Conservation (phyloP, 208 protist genomes). For the Trypanosoma theileri region DNA sequence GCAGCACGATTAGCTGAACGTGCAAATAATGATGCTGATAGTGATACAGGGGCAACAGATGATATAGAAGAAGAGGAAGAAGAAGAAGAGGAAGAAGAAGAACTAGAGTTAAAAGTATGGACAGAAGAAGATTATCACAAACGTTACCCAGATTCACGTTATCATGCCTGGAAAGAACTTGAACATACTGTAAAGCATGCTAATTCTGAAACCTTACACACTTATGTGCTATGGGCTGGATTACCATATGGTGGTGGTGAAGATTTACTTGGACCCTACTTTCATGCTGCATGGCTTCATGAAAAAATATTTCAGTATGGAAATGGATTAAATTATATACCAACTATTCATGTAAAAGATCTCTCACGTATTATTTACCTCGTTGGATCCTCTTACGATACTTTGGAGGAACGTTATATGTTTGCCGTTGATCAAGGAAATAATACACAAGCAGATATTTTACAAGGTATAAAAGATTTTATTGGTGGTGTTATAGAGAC, state of each 20-base stretch:
- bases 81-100: constrained; percentile 52
- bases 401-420: constrained; percentile 85
- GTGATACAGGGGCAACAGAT: constrained; percentile 38
- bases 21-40: constrained; percentile 31
- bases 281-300: constrained; percentile 78
- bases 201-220: constrained; percentile 89
- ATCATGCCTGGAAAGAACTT: constrained; percentile 77
- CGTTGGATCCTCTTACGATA: constrained; percentile 70
- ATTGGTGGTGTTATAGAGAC: constrained; percentile 60
- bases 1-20: constrained; percentile 33
- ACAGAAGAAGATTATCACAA: constrained; percentile 85
- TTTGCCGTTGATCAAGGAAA: constrained; percentile 91
- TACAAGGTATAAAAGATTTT: constrained; percentile 53
- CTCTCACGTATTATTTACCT: constrained; percentile 72
- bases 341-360: constrained; percentile 94
- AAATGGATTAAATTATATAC: constrained; percentile 81
- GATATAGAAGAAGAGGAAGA: constrained; percentile 37
- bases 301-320: constrained; percentile 69
- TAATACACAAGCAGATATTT: constrained; percentile 74
- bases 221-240: constrained; percentile 88
- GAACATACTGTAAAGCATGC: constrained; percentile 89
- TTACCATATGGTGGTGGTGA: constrained; percentile 90
- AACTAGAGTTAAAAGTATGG: constrained; percentile 64
- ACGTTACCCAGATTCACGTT: constrained; percentile 86
- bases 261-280: constrained; percentile 56